Conservation (phyloP, 2,329 filamentous ascomycete species). For the Pseudogymnoascus sp. region DNA sequence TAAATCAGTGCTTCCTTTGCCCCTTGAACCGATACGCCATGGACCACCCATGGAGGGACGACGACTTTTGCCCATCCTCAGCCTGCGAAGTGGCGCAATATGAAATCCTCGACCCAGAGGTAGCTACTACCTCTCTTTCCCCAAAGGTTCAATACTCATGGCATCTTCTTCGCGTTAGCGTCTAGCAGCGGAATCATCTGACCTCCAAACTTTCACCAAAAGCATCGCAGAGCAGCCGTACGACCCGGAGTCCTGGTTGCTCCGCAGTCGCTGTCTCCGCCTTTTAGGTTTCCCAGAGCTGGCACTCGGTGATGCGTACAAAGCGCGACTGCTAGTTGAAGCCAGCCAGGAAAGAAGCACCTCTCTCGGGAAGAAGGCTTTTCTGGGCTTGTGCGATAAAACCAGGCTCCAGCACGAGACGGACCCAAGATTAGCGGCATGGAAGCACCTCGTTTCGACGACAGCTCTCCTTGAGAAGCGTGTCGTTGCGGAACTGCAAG, state of each 20-base stretch:
- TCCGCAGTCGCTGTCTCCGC: constrained; percentile 20
- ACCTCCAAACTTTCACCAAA: constrained; percentile 17
- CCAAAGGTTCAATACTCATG: neutral
- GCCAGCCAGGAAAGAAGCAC: constrained; percentile 17
- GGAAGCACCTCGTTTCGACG: constrained; percentile 17
- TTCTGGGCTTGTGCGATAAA: constrained; percentile 22
- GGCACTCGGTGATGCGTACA: constrained; percentile 26
- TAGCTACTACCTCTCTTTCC: constrained; percentile 12
- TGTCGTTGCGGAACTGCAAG: constrained; percentile 17
- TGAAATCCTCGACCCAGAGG: constrained; percentile 16
- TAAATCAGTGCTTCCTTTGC: neutral
- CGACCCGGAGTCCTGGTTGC: constrained; percentile 23
- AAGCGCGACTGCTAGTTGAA: constrained; percentile 25
- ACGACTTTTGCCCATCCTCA: constrained; percentile 19
- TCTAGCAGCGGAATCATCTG: constrained; percentile 16
- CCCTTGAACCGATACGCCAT: constrained; percentile 10
- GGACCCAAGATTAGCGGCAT: constrained; percentile 18
- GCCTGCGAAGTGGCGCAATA: constrained; percentile 19
- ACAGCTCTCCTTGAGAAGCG: constrained; percentile 17
- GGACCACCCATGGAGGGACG: constrained; percentile 17
- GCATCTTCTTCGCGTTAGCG: constrained; percentile 15
- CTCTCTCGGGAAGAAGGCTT: constrained; percentile 21
- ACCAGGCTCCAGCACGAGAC: constrained; percentile 19
- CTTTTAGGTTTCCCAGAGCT: constrained; percentile 26
- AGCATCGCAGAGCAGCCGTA: constrained; percentile 18